Evolutionary conservation across 805 yeast genomes (phyloP), one percentile per base, ranked within the genome.

Genomic region (Candida lessepsii): DNA sequence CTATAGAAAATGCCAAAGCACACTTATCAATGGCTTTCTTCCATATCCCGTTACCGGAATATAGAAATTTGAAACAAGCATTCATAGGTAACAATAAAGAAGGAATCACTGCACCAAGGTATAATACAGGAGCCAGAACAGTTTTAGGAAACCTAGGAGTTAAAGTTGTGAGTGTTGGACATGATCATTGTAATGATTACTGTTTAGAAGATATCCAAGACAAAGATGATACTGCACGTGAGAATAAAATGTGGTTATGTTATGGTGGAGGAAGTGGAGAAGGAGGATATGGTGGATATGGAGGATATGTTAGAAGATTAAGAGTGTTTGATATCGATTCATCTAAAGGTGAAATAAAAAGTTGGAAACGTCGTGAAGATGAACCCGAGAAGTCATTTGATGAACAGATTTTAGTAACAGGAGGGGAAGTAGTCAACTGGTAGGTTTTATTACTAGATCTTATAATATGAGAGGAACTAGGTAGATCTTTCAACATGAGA

Each of bases 271-370:
- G 99, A 18, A 95, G 81, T 1, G 73, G 77, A 4, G 99, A 98
- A 11, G 95, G 87, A 63, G 99, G 98, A 28, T 98, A 96, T 0
- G 93, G 93, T 57, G 97, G 84, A 7, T 97, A 97, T 0, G 88
- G 89, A 53, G 91, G 89, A 1, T 86, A 83, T 23, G 70, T 83
- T n/a, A 76, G 99, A 51, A 73, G 97, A 40, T 54, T 88, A 32
- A 70, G 99, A 35, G 52, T 83, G 0, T 91, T 72, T 56, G 88
- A 85, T 29, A 51, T 90, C 9, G 82, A 88, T 56, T 56, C 76
- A 1, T 52, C 60, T 6, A 55, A 58, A 1, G 71, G 73, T 2
- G 63, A 64, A 14, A 76, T 83, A 21, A 59, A 55, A 26, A 76
- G 88, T 2, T 87, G 95, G 89, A 89, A 90, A 60, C 63, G 93